These are phyloP conservation scores for Aspergillus pseudonomiae DNA, from an alignment of 2,329 filamentous ascomycete species.

Conservation along the genomic window DNA sequence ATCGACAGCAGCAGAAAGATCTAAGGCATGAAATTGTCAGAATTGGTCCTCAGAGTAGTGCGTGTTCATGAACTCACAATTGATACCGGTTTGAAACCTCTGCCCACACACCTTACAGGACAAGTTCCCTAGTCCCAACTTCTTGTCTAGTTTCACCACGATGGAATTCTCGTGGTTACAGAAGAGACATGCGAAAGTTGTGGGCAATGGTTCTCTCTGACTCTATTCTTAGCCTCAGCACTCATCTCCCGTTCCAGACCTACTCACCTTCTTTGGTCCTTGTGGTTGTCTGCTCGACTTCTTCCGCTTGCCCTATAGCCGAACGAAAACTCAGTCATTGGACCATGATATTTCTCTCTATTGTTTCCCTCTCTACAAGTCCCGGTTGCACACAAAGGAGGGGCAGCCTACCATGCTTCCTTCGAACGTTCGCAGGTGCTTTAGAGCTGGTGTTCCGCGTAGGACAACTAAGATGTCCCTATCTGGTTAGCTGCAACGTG, in stretches of 20 bases:
- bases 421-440: neutral
- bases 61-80: conserved; percentile 64
- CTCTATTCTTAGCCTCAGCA: conserved; percentile 14
- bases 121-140: conserved; percentile 79
- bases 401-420: neutral
- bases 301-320: conserved; percentile 82
- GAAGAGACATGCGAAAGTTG: conserved; percentile 94
- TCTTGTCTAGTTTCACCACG: conserved; percentile 90
- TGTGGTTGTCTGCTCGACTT: conserved; percentile 78
- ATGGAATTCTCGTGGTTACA: conserved; percentile 98
- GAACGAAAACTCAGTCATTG: neutral
- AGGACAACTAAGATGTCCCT: neutral
- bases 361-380: neutral
- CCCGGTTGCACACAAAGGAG: neutral
- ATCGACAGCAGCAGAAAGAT: conserved; percentile 87
- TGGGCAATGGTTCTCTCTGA: conserved; percentile 55
- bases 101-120: conserved; percentile 93
- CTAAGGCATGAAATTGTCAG: conserved; percentile 48
- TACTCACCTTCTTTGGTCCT: conserved; percentile 76
- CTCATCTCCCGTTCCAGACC: conserved; percentile 6
- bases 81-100: conserved; percentile 88
- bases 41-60: neutral
- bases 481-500: neutral
- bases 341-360: neutral
- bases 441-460: neutral